Evolutionary conservation across 345 rosid genomes (phyloP).

Genomic region (Populus simonii): DNA sequence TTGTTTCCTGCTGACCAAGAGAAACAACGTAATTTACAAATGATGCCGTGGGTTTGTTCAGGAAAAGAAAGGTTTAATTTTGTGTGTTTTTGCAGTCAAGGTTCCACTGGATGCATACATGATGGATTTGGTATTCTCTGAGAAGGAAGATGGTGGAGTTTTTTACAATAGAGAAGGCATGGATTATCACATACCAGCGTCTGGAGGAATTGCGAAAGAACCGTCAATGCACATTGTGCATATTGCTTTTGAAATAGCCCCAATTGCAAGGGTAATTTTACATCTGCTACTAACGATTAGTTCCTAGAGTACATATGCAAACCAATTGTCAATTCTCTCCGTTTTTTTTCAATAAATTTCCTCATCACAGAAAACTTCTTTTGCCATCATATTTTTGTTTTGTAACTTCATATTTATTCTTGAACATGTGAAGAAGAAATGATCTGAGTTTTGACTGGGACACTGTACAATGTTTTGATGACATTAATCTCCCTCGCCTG

Average conservation of each 20-base stretch:
- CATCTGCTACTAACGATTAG: neutral
- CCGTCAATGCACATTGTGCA: conserved; percentile 92
- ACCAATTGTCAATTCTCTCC: neutral
- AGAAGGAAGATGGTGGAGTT: conserved; percentile 75
- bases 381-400: neutral
- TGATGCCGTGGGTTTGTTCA: neutral
- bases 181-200: conserved; percentile 85
- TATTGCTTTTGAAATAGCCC: conserved; percentile 97
- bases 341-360: neutral
- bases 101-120: conserved; percentile 88
- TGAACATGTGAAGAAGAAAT: neutral
- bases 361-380: neutral
- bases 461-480: neutral
- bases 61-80: conserved; percentile 1
- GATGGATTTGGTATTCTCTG: conserved; percentile 98
- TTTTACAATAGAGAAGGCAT: conserved; percentile 70
- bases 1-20: neutral
- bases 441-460: neutral
- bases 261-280: conserved; percentile 76
- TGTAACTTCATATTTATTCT: neutral
- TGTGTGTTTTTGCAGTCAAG: conserved; percentile 55
- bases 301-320: neutral
- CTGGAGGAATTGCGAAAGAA: conserved; percentile 71
- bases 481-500: neutral
- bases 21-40: neutral